Percentiles rank a stretch among this genome's conserved stretches.
Evolutionary conservation across 208 protist genomes (phyloP).

Genomic region (Acanthamoeba sp.): DNA sequence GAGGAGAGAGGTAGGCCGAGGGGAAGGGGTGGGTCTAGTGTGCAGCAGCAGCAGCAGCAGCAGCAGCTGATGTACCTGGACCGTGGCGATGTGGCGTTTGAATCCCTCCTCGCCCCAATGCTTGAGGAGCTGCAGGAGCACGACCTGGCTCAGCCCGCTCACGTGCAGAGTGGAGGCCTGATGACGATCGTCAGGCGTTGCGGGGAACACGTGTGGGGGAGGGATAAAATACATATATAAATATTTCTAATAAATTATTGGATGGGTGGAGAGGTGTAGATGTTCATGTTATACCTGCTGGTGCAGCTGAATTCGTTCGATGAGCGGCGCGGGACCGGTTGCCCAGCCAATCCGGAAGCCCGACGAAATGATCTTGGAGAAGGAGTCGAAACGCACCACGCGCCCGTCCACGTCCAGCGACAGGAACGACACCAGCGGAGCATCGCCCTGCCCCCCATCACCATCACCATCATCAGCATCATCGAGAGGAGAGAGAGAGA

Average conservation of each 20-base stretch:
- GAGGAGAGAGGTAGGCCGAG: background rate
- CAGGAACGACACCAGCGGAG: constrained; percentile 76
- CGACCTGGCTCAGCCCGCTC: constrained; percentile 79
- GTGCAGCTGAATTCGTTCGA: constrained; percentile 72
- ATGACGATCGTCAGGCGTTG: too few species aligned
- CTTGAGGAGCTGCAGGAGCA: background rate
- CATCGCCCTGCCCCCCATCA: background rate
- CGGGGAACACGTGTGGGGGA: constrained; percentile 77
- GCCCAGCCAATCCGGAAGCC: constrained; percentile 85
- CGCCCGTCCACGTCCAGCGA: constrained; percentile 88
- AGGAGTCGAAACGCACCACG: constrained; percentile 90
- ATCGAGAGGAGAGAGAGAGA: background rate
- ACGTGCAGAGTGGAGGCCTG: constrained; percentile 85
- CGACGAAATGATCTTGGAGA: constrained; percentile 88
- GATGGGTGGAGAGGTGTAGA: background rate
- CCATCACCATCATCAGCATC: constrained; percentile 3
- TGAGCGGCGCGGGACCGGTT: constrained; percentile 80
- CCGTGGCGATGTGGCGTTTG: constrained; percentile 78
- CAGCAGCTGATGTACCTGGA: constrained; percentile 80
- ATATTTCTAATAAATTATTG: too few species aligned
- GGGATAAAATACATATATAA: background rate
- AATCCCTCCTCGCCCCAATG: constrained; percentile 83
- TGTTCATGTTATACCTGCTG: constrained; percentile 16
- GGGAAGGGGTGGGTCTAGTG: background rate
- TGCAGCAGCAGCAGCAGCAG: constrained; percentile 78